These are phyloP conservation scores for Jimgerdemannia lactiflua DNA, from an alignment of 192 early-diverging fungal species.

Conservation along the genomic window DNA sequence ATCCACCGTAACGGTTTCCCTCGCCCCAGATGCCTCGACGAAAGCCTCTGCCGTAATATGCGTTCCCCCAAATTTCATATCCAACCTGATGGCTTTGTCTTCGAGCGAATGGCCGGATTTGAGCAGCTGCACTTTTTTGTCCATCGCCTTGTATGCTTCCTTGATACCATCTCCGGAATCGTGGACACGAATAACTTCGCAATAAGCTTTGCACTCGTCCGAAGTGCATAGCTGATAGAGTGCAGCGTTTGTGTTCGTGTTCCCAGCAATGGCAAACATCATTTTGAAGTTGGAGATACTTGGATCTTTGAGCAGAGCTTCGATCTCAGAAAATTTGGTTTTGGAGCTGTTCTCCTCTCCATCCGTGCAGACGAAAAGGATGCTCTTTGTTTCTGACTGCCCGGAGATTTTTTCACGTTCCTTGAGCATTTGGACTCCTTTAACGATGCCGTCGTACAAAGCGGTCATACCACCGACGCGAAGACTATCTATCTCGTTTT, in stretches of 20 bases:
- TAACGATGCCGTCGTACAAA: not conserved
- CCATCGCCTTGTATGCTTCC: not conserved
- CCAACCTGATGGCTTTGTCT: not conserved
- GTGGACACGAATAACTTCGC: not conserved
- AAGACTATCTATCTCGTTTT: not conserved
- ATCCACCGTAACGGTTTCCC: not conserved
- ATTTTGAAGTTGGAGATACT: not conserved
- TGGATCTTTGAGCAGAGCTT: not conserved
- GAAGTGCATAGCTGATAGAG: not conserved
- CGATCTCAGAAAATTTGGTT: not conserved
- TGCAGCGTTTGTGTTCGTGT: not conserved
- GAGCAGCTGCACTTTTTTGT: not conserved
- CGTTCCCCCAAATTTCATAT: not conserved
- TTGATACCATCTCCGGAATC: not conserved
- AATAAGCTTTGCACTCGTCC: not conserved
- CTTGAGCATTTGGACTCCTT: not conserved
- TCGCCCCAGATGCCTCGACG: not conserved
- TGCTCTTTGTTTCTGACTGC: not conserved
- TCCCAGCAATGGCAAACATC: not conserved
- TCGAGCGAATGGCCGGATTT: not conserved
- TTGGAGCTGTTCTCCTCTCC: not conserved
- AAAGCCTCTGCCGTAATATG: not conserved
- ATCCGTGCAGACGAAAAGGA: not conserved
- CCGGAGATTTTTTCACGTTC: not conserved
- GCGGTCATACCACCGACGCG: not conserved